Evolutionary conservation across 192 early-diverging fungal genomes (phyloP).

Genomic region (Coemansia sp.): DNA sequence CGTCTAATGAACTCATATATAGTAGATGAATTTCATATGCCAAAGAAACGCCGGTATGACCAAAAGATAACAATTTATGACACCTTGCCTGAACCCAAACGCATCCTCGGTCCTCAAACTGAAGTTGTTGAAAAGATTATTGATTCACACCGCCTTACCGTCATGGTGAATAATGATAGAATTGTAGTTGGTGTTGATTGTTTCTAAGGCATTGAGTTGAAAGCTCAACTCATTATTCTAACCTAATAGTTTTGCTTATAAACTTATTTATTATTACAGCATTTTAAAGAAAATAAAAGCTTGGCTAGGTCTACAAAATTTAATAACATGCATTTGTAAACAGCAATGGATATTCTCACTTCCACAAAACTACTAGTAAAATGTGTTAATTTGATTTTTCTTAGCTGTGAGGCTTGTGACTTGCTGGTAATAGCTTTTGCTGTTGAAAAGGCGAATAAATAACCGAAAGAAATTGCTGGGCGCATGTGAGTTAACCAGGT

Average conservation of each 20-base stretch:
- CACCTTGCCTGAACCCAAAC: conserved; percentile 21
- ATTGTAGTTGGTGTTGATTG: conserved; percentile 40
- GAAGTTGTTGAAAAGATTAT: conserved; percentile 24
- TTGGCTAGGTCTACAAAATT: not conserved
- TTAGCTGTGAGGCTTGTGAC: too few species aligned
- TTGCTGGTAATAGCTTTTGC: too few species aligned
- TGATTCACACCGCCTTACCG: conserved; percentile 27
- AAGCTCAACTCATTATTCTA: not conserved
- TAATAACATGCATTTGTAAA: too few species aligned
- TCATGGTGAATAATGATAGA: conserved; percentile 30
- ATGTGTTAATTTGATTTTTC: too few species aligned
- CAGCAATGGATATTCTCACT: too few species aligned
- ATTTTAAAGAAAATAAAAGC: not conserved
- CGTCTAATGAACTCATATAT: conserved; percentile 25
- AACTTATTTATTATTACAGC: not conserved
- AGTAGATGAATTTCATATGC: conserved; percentile 22
- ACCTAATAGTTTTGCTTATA: not conserved
- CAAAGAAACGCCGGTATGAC: conserved; percentile 3
- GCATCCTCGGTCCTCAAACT: conserved; percentile 33
- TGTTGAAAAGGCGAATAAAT: too few species aligned
- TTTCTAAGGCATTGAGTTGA: conserved; percentile 7
- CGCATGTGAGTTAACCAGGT: too few species aligned
- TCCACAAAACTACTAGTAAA: too few species aligned
- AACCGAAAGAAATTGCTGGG: too few species aligned
- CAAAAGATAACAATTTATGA: conserved; percentile 33